Conservation (phyloP, 176 grass and related monocot species). For the Hordeum marinum region DNA sequence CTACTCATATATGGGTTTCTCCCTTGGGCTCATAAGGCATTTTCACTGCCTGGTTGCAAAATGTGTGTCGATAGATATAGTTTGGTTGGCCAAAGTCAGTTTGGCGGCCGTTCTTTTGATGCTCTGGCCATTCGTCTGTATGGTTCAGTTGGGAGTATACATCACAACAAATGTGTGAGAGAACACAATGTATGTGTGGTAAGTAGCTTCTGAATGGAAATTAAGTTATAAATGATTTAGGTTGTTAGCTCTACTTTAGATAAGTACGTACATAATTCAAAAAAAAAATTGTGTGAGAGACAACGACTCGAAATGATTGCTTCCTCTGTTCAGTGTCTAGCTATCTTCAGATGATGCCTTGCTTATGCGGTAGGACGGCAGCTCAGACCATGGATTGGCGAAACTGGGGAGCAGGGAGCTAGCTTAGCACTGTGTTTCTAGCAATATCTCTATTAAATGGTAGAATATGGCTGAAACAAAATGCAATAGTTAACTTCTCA, state of each 20-base stretch:
- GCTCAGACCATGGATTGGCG: not conserved
- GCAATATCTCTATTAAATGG: not conserved
- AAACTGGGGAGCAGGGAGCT: not conserved
- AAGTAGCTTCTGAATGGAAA: no score
- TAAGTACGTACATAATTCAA: no score
- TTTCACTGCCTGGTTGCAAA: not conserved
- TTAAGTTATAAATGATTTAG: no score
- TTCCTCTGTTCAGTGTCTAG: not conserved
- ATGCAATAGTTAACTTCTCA: not conserved
- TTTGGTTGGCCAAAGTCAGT: not conserved
- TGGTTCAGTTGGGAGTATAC: not conserved
- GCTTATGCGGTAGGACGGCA: not conserved
- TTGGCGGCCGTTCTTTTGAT: not conserved
- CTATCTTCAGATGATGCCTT: not conserved
- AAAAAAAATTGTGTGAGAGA: no score
- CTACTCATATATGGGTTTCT: constrained; percentile 12
- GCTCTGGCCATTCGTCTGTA: not conserved
- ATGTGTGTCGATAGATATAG: not conserved
- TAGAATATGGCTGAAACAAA: not conserved
- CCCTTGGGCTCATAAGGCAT: not conserved
- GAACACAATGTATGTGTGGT: no score
- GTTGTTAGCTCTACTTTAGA: no score
- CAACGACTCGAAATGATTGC: not conserved
- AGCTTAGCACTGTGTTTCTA: not conserved
- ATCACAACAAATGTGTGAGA: not conserved